A percentile compares a stretch with the other conserved stretches of the same genome.
Evolutionary conservation across 345 rosid genomes (phyloP).

Genomic region (Citrus cavaleriei): DNA sequence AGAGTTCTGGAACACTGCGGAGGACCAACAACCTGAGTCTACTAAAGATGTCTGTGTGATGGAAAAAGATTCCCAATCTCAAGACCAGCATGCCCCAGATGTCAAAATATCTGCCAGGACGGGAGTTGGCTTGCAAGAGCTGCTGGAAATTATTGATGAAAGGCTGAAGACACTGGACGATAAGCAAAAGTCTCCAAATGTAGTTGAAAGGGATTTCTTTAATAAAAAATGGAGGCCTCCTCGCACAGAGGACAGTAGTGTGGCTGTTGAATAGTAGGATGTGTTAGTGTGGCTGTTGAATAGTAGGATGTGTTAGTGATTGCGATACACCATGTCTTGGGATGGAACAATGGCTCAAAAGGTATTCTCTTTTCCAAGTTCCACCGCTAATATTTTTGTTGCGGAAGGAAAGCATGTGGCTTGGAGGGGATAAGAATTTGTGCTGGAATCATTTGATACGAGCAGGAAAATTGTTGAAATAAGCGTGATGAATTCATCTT

Average conservation of each 20-base stretch:
- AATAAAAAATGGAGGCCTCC: slow-evolving; percentile 78
- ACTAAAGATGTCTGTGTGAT: not conserved
- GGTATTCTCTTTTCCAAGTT: not conserved
- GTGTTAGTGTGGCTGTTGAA: slow-evolving; percentile 19
- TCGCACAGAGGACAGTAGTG: slow-evolving; percentile 24
- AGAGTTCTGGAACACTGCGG: slow-evolving; percentile 30
- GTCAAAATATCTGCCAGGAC: slow-evolving; percentile 69
- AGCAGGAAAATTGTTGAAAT: not conserved
- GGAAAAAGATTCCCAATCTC: slow-evolving; percentile 17
- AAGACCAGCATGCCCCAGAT: slow-evolving; percentile 39
- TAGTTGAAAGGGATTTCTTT: slow-evolving; percentile 36
- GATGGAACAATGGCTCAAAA: not conserved
- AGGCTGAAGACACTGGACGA: slow-evolving; percentile 43
- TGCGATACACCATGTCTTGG: not conserved
- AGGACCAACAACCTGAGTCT: slow-evolving; percentile 23
- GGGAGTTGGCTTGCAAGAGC: slow-evolving; percentile 70
- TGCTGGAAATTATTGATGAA: slow-evolving; percentile 57
- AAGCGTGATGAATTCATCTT: not conserved
- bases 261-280: slow-evolving; percentile 28
- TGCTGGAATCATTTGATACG: not conserved
- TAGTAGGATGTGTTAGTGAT: slow-evolving; percentile 1
- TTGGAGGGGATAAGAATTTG: not conserved
- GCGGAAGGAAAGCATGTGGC: not conserved
- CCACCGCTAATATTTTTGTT: not conserved
- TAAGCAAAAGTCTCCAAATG: slow-evolving; percentile 28